Conservation (phyloP, 2,329 filamentous ascomycete genomes). For the Zalaria obscura region DNA sequence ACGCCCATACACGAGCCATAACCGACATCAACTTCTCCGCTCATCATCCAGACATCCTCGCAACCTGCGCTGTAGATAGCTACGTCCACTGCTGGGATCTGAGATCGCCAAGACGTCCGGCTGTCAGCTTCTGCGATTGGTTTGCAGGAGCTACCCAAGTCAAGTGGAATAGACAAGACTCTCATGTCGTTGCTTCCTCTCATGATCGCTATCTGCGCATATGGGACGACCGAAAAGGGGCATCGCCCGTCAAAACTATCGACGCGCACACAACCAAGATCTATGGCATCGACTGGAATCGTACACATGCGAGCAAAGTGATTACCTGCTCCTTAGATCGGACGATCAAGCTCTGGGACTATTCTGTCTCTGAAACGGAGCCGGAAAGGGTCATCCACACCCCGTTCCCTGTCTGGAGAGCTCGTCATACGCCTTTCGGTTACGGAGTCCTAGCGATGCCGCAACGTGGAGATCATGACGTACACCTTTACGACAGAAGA, state of each 20-base stretch:
- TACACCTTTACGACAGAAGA: slow-evolving; percentile 65
- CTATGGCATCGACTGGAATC: slow-evolving; percentile 90
- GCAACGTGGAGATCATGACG: slow-evolving; percentile 69
- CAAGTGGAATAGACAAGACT: slow-evolving; percentile 81
- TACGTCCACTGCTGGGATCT: slow-evolving; percentile 91
- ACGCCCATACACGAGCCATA: slow-evolving; percentile 76
- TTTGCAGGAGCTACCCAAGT: slow-evolving; percentile 88
- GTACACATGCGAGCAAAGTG: slow-evolving; percentile 55
- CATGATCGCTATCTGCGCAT: slow-evolving; percentile 80
- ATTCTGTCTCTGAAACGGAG: slow-evolving; percentile 44
- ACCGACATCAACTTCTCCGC: slow-evolving; percentile 95
- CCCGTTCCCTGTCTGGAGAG: slow-evolving; percentile 79
- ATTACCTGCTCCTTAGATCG: slow-evolving; percentile 84
- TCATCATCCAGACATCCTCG: slow-evolving; percentile 76
- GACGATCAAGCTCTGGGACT: slow-evolving; percentile 91
- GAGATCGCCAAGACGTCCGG: slow-evolving; percentile 56
- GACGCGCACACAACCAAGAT: slow-evolving; percentile 85
- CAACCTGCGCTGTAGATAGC: slow-evolving; percentile 84
- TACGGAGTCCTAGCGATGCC: slow-evolving; percentile 81
- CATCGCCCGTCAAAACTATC: slow-evolving; percentile 67
- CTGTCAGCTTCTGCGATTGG: slow-evolving; percentile 79
- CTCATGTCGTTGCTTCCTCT: slow-evolving; percentile 77
- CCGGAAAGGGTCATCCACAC: slow-evolving; percentile 69
- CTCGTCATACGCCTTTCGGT: slow-evolving; percentile 82
- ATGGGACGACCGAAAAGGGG: slow-evolving; percentile 76